Evolutionary conservation across 1,139 yeast species (phyloP).

Genomic region (Candida dubliniensis): DNA sequence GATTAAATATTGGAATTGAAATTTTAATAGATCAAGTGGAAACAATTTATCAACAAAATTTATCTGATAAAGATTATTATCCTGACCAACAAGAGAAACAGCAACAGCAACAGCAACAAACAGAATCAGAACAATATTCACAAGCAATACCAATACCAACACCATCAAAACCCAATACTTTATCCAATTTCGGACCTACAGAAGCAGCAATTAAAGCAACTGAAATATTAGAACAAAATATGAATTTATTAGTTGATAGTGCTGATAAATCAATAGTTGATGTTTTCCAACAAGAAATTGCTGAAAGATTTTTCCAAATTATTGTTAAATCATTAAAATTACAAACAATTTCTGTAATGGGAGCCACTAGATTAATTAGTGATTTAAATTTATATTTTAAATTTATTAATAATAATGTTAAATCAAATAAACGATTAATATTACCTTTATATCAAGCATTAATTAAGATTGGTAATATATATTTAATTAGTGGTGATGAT

Average conservation of each 20-base stretch:
- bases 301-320: conserved; percentile 77
- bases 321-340: conserved; percentile 72
- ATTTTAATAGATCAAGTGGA: conserved; percentile 78
- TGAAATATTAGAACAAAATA: conserved; percentile 66
- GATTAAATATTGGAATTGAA: conserved; percentile 86
- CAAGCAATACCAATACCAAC: too few relatives aligned
- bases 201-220: conserved; percentile 66
- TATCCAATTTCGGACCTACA: conserved; percentile 54
- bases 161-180: too few relatives aligned
- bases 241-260: conserved; percentile 72
- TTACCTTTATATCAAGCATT: conserved; percentile 78
- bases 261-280: conserved; percentile 88
- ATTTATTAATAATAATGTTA: conserved; percentile 60
- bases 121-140: too few relatives aligned
- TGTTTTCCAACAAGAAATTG: conserved; percentile 92
- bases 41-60: conserved; percentile 28
- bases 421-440: conserved; percentile 61
- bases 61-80: conserved; percentile 36
- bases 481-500: conserved; percentile 70
- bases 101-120: too few relatives aligned
- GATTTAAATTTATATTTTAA: conserved; percentile 76
- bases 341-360: conserved; percentile 70
- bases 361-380: conserved; percentile 75
- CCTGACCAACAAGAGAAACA: conserved; percentile 18
- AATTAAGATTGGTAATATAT: conserved; percentile 81